Percentiles rank a stretch among this genome's conserved stretches.
Conservation (phyloP, 495 filamentous ascomycete genomes). For the Thermothielavioides terrestris region DNA sequence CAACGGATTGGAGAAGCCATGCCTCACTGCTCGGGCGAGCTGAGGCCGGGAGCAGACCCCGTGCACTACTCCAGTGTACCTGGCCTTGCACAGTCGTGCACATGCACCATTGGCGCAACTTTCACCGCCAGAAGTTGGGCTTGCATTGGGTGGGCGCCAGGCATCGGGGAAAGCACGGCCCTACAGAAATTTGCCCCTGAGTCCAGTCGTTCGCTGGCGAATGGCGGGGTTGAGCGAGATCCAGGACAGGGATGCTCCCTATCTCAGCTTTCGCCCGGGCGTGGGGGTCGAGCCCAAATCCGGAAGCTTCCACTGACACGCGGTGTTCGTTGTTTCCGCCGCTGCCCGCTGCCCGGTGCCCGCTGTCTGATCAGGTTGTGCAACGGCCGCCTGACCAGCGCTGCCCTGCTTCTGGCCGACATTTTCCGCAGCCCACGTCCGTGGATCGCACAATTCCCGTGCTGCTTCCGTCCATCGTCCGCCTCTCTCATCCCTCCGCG, state of each 20-base stretch:
- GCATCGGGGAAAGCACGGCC: no score
- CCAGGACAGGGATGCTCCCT: not conserved
- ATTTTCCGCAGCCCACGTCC: no score
- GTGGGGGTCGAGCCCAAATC: conserved; percentile 6
- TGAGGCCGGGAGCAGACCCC: no score
- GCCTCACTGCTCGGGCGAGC: no score
- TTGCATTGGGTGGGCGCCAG: no score
- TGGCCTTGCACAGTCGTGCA: no score
- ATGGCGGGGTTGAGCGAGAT: not conserved
- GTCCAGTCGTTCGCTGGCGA: not conserved
- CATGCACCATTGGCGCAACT: not conserved
- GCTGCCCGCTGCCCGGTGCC: not conserved
- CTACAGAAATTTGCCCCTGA: not conserved
- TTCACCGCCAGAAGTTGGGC: no score
- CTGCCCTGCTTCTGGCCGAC: no score
- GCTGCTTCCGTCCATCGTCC: not conserved
- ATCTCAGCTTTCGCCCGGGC: not conserved
- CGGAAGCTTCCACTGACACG: conserved; percentile 1
- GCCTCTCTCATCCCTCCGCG: not conserved
- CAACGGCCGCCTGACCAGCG: no score
- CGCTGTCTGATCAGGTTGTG: not conserved
- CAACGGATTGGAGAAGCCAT: no score
- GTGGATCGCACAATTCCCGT: not conserved
- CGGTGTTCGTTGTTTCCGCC: not conserved
- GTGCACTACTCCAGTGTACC: no score